Base-by-base conservation (phyloP, 805 yeast genomes). In the Metschnikowia drakensbergensis region DNA sequence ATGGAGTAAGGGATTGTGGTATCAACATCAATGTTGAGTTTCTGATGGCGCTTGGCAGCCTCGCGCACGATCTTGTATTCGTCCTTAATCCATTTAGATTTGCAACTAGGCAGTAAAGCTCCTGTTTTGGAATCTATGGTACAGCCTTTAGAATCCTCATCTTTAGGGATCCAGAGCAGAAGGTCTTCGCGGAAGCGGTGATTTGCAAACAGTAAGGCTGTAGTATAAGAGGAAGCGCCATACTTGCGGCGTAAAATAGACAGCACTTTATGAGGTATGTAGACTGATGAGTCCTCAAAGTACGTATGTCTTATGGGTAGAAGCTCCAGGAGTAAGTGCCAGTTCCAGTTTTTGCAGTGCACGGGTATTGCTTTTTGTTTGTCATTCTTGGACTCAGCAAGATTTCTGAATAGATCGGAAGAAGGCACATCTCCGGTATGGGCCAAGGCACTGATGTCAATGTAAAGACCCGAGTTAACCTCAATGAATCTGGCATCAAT, bases 161-260 rank as follows among this genome's bases (percentile, higher is more conserved):
- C 57, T 53, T 75, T 73, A 4, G 76, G 69, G 3, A 77, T 78
- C 81, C 81, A 77, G 32, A 76, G 53, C 23, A 65, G 62, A 44
- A 76, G 63, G 48, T 75, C 77, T n/a, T 54, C 46, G 51, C 72
- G 77, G 55, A 64, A 75, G 45, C 71, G 69, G 52, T 71, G 68
- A 37, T 63, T 57, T 17, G 55, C 44, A 51, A 65, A 68, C 38
- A 55, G 51, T 3, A 47, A 42, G 44, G 64, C 63, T n/a, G 66
- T 55, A 31, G 67, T 65, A 53, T 54, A 64, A 3, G 68, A 63
- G 11, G 52, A 59, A 25, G 49, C 43, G 1, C 74, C 74, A 48
- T 69, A 69, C 50, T 69, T 67, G 34, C 67, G 55, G 26, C 53
- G 49, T 17, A 69, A 54, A n/a, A 68, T 55, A 4, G 64, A 57